Evolutionary conservation across 495 filamentous ascomycete genomes (phyloP).

Genomic region (Endocarpon pusillum): DNA sequence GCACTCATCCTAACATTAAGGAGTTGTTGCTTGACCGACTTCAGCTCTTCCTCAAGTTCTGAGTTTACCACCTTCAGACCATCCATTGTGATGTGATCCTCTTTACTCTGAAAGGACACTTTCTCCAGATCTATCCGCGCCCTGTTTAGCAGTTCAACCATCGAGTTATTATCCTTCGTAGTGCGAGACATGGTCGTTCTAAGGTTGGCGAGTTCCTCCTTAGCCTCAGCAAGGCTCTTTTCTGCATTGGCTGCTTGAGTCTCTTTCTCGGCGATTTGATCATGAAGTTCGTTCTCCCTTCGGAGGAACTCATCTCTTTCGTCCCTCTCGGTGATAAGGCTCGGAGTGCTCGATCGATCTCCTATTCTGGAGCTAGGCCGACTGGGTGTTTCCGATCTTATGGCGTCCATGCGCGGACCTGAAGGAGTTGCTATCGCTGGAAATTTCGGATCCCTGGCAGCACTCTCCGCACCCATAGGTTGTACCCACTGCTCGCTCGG

Average conservation of each 20-base stretch:
- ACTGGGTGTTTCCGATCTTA: constrained; percentile 41
- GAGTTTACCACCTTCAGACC: constrained; percentile 87
- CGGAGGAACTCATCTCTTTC: constrained; percentile 91
- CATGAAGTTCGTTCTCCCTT: constrained; percentile 90
- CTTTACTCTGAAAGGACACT: constrained; percentile 87
- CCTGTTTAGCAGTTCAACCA: constrained; percentile 72
- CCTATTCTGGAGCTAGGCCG: constrained; percentile 69
- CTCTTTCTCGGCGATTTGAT: constrained; percentile 88
- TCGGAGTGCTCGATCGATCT: constrained; percentile 75
- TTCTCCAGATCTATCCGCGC: constrained; percentile 91
- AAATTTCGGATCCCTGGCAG: constrained; percentile 41
- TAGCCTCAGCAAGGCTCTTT: constrained; percentile 56
- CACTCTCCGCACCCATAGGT: constrained; percentile 37
- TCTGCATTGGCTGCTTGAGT: constrained; percentile 61
- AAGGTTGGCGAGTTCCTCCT: constrained; percentile 62
- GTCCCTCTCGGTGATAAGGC: constrained; percentile 80
- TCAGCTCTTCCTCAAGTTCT: constrained; percentile 77
- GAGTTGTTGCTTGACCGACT: constrained; percentile 92
- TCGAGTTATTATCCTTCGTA: constrained; percentile 71
- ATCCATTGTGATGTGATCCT: constrained; percentile 94
- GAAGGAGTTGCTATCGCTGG: constrained; percentile 70
- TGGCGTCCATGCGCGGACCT: constrained; percentile 40
- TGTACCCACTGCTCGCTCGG: constrained; percentile 72
- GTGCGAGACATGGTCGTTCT: constrained; percentile 70
- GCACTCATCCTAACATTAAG: constrained; percentile 90